A percentile compares a stretch with the other conserved stretches of the same genome.
Evolutionary conservation across 768 basidiomycete species (phyloP).

Genomic region (Baorangia bicolor): DNA sequence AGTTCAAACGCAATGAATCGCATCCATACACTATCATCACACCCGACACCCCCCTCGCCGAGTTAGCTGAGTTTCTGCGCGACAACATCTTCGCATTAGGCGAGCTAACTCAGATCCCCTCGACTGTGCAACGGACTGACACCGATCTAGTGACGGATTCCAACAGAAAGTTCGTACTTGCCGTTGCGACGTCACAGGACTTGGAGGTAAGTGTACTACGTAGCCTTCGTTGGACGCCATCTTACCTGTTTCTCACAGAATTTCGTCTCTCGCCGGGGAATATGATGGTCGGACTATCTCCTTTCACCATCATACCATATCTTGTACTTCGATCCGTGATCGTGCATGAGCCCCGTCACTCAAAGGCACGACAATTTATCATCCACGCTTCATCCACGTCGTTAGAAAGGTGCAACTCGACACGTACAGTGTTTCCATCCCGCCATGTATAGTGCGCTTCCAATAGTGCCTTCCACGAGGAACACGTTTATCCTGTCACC

Average conservation of each 20-base stretch:
- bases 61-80: slow-evolving; percentile 78
- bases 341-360: background rate
- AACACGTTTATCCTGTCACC: background rate
- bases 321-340: background rate
- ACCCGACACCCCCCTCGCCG: slow-evolving; percentile 72
- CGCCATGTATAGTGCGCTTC: background rate
- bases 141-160: slow-evolving; percentile 72
- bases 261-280: slow-evolving; percentile 31
- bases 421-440: background rate
- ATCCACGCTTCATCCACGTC: background rate
- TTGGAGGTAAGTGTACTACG: slow-evolving; percentile 41
- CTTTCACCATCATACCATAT: background rate
- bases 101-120: slow-evolving; percentile 30
- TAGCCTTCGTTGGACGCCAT: background rate
- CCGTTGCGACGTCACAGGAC: slow-evolving; percentile 75
- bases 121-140: background rate
- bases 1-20: slow-evolving; percentile 63
- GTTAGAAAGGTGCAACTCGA: background rate
- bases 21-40: slow-evolving; percentile 80
- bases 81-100: slow-evolving; percentile 76
- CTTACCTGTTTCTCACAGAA: slow-evolving; percentile 17
- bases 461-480: background rate
- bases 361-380: background rate
- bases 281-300: slow-evolving; percentile 10
- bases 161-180: slow-evolving; percentile 79